These are phyloP conservation scores for Salicornia ramosissima DNA, from an alignment of 148 eudicot species.

Conservation along the genomic window DNA sequence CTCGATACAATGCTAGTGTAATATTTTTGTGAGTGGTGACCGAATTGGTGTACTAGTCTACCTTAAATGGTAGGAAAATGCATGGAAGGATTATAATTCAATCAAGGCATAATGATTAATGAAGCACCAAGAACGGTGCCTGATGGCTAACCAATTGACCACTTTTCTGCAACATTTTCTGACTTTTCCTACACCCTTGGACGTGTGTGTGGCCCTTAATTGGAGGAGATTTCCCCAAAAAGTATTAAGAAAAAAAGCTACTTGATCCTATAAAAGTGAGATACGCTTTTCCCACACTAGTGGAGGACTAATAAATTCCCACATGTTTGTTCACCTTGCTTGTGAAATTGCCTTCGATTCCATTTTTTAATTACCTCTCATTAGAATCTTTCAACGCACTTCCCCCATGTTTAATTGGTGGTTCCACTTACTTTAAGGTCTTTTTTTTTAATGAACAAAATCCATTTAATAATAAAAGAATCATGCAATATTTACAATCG, in stretches of 20 bases:
- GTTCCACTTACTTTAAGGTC: too few species aligned
- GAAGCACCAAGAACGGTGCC: constrained; percentile 22
- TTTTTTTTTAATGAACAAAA: too few species aligned
- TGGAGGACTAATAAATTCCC: constrained; percentile 1
- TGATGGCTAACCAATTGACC: not conserved
- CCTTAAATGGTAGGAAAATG: not conserved
- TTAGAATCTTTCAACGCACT: not conserved
- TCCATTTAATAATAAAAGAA: too few species aligned
- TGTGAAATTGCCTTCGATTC: not conserved
- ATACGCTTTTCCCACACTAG: constrained; percentile 14
- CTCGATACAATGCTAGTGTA: too few species aligned
- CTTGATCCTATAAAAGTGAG: not conserved
- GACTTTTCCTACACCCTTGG: constrained; percentile 18
- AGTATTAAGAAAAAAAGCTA: too few species aligned
- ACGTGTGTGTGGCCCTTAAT: not conserved
- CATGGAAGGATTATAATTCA: not conserved
- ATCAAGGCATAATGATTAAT: not conserved
- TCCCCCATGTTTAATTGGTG: too few species aligned
- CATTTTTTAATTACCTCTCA: not conserved
- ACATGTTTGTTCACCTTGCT: not conserved
- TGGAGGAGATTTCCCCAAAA: constrained; percentile 9
- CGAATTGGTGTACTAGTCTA: too few species aligned
- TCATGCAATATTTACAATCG: too few species aligned
- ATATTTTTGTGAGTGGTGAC: too few species aligned
- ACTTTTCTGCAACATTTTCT: constrained; percentile 8